phyloP scores from a whole-genome alignment of 108 stramenopile genomes.

The Skeletonema grethae region DNA sequence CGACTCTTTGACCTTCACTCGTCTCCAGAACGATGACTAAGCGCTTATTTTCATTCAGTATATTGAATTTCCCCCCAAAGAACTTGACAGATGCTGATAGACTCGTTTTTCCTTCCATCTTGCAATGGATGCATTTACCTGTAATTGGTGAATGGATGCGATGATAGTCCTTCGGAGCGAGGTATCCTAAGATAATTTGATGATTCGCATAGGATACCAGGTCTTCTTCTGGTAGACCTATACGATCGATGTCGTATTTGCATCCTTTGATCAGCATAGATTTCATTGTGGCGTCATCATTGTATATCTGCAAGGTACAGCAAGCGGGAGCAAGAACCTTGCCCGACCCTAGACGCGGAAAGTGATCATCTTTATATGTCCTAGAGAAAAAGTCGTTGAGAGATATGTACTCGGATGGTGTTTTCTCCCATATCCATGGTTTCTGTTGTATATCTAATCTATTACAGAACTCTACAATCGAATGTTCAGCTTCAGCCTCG shows the following conservation, averaged over 20 bases:
- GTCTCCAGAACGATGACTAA: slow-evolving; percentile 43
- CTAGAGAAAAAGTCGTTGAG: slow-evolving; percentile 56
- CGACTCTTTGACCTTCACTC: slow-evolving; percentile 16
- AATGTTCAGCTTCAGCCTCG: slow-evolving; percentile 13
- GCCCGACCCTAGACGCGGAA: slow-evolving; percentile 26
- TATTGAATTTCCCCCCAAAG: slow-evolving; percentile 52
- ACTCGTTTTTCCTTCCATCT: slow-evolving; percentile 39
- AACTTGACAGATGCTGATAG: slow-evolving; percentile 53
- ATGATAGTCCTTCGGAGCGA: slow-evolving; percentile 52
- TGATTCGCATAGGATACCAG: slow-evolving; percentile 24
- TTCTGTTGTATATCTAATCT: slow-evolving; percentile 28
- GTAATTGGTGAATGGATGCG: slow-evolving; percentile 48
- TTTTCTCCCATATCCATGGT: slow-evolving; percentile 55
- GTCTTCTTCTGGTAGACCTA: slow-evolving; percentile 44
- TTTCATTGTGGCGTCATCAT: slow-evolving; percentile 30
- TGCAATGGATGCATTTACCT: slow-evolving; percentile 44
- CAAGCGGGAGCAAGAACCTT: slow-evolving; percentile 41
- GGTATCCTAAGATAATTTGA: slow-evolving; percentile 40
- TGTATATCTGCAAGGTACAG: slow-evolving; percentile 29
- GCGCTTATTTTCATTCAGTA: slow-evolving; percentile 49
- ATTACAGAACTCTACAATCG: slow-evolving; percentile 37
- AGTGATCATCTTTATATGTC: slow-evolving; percentile 22
- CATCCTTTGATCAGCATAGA: slow-evolving; percentile 49
- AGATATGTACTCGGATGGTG: slow-evolving; percentile 15
- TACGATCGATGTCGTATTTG: slow-evolving; percentile 29